phyloP scores from a whole-genome alignment of 352 stramenopile species.

The Phytopythium kandeliae region DNA sequence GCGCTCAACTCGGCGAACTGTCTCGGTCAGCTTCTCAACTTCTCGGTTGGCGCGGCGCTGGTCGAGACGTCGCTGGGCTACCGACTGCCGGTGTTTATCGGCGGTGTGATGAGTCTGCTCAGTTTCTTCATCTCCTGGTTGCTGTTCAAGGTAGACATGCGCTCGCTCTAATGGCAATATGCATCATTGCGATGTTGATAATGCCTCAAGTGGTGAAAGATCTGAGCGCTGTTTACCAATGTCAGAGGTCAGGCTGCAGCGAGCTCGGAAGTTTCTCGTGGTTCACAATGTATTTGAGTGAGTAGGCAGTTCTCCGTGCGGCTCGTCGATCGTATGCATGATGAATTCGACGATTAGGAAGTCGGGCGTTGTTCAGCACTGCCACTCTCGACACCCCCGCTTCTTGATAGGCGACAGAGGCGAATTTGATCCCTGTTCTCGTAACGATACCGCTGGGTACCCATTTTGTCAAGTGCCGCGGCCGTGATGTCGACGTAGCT shows the following conservation, averaged over 20 bases:
- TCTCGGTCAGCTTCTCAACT: slow-evolving; percentile 49
- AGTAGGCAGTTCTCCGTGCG: neutral
- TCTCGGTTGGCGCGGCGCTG: slow-evolving; percentile 31
- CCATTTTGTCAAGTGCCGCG: slow-evolving; percentile 34
- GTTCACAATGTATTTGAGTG: too few relatives aligned
- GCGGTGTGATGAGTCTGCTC: slow-evolving; percentile 27
- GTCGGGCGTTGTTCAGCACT: too few relatives aligned
- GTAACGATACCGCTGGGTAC: slow-evolving; percentile 42
- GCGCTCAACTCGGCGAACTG: slow-evolving; percentile 51
- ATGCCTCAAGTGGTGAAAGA: too few relatives aligned
- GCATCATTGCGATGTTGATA: neutral
- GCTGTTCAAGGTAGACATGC: slow-evolving; percentile 38
- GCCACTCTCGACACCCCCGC: too few relatives aligned
- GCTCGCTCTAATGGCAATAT: slow-evolving; percentile 22
- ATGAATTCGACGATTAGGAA: too few relatives aligned
- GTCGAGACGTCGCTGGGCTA: slow-evolving; percentile 38
- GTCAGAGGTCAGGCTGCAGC: too few relatives aligned
- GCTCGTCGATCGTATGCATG: too few relatives aligned
- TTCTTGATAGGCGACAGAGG: slow-evolving; percentile 48
- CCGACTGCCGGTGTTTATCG: slow-evolving; percentile 33
- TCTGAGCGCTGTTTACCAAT: too few relatives aligned
- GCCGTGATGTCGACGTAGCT: slow-evolving; percentile 60
- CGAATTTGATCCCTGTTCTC: slow-evolving; percentile 64
- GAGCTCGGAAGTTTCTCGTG: too few relatives aligned
- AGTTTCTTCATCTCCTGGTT: slow-evolving; percentile 21